These are phyloP conservation scores for Zarea fungicola DNA, from an alignment of 2,329 filamentous ascomycete genomes.

Conservation along the genomic window DNA sequence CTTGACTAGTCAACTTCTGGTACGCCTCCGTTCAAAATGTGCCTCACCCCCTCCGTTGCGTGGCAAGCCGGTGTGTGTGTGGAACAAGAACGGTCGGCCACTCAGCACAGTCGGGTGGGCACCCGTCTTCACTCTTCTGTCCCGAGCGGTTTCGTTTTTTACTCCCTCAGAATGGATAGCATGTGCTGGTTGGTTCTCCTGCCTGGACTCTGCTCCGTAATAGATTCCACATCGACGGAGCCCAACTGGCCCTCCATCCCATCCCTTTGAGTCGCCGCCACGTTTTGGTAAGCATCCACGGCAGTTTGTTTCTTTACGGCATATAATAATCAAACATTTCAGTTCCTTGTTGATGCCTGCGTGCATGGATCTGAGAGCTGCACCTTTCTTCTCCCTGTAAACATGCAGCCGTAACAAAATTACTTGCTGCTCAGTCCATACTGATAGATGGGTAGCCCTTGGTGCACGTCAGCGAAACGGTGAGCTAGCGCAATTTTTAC, in stretches of 20 bases:
- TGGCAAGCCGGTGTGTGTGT: background rate
- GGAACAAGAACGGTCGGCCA: conserved; percentile 5
- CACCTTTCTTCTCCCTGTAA: too few species aligned
- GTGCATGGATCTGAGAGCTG: too few species aligned
- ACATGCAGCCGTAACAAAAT: too few species aligned
- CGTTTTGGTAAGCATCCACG: background rate
- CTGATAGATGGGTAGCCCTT: background rate
- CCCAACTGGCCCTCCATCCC: background rate
- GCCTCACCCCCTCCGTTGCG: conserved; percentile 1
- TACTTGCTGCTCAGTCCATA: too few species aligned
- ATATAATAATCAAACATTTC: conserved; percentile 2
- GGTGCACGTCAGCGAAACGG: background rate
- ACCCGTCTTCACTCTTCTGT: background rate
- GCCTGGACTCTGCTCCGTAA: too few species aligned
- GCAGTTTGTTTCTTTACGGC: background rate
- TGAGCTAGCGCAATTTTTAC: conserved; percentile 8
- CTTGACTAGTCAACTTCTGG: background rate
- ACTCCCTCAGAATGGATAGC: background rate
- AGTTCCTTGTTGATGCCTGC: too few species aligned
- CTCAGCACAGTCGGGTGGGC: background rate
- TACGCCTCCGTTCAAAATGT: conserved; percentile 4
- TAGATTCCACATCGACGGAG: too few species aligned
- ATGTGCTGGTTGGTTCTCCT: conserved; percentile 1
- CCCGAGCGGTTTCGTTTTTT: background rate
- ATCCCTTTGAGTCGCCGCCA: background rate